Evolutionary conservation across 2,329 filamentous ascomycete genomes (phyloP).

Genomic region (Epichloe hybrida): DNA sequence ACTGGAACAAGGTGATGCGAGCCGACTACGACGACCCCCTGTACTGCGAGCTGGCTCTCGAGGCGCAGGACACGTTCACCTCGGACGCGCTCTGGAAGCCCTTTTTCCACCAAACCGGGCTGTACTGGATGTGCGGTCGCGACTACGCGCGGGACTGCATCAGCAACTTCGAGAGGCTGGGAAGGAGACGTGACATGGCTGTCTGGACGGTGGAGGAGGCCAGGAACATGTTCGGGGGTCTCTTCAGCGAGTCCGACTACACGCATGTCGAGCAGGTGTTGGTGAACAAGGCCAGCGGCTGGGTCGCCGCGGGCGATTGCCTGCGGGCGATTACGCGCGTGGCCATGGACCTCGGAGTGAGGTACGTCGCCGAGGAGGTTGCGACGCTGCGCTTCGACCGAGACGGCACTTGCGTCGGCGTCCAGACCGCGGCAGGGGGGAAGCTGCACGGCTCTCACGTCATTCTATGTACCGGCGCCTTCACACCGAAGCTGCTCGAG

Average conservation of each 20-base stretch:
- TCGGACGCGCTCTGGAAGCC: conserved; percentile 40
- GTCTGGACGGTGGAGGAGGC: conserved; percentile 31
- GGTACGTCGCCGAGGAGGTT: conserved; percentile 42
- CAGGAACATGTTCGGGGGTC: conserved; percentile 38
- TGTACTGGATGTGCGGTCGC: conserved; percentile 41
- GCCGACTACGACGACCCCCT: conserved; percentile 52
- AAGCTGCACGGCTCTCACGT: conserved; percentile 34
- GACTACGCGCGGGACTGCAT: conserved; percentile 38
- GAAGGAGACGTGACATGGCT: conserved; percentile 25
- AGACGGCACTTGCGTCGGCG: conserved; percentile 31
- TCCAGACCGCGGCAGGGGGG: conserved; percentile 32
- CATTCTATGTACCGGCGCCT: conserved; percentile 43
- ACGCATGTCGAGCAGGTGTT: conserved; percentile 44
- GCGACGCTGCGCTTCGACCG: conserved; percentile 32
- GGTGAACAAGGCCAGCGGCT: conserved; percentile 48
- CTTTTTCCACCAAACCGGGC: conserved; percentile 46
- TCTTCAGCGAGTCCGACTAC: conserved; percentile 49
- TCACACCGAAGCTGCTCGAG: conserved; percentile 42
- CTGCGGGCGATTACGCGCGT: conserved; percentile 39
- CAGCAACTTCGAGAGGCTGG: conserved; percentile 36
- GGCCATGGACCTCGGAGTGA: conserved; percentile 40
- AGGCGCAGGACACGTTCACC: conserved; percentile 50
- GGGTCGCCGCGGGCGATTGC: conserved; percentile 48
- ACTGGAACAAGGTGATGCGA: conserved; percentile 61
- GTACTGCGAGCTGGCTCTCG: conserved; percentile 51